A percentile compares a stretch with the other conserved stretches of the same genome.
phyloP scores from a whole-genome alignment of 1,284 basidiomycete species.

The Pyrrhoderma lamaoense region DNA sequence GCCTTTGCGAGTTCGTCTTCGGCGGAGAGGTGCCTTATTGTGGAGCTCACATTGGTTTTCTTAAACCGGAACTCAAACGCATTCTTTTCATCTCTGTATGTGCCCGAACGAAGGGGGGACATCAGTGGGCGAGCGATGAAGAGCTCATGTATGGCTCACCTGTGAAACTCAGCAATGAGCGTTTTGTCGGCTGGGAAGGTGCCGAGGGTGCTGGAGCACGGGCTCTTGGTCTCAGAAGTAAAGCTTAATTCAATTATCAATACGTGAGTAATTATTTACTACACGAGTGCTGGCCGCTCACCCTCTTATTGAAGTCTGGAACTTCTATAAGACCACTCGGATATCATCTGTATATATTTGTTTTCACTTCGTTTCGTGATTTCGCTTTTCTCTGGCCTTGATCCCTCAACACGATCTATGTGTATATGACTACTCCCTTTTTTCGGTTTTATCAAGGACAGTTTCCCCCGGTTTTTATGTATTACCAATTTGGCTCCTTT shows the following conservation, averaged over 20 bases:
- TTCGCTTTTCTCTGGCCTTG: too few relatives aligned
- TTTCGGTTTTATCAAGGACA: too few relatives aligned
- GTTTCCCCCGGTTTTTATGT: too few relatives aligned
- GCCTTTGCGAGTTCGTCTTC: constrained; percentile 25
- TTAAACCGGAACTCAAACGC: constrained; percentile 86
- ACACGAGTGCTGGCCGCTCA: too few relatives aligned
- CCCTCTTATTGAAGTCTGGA: too few relatives aligned
- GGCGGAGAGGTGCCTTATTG: constrained; percentile 68
- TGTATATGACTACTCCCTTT: too few relatives aligned
- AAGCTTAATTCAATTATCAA: not conserved
- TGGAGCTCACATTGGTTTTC: constrained; percentile 99
- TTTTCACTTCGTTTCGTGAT: too few relatives aligned
- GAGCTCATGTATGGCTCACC: constrained; percentile 30
- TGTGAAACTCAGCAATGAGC: constrained; percentile 35
- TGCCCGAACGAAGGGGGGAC: constrained; percentile 70
- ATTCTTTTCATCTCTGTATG: constrained; percentile 91
- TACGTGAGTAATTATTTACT: not conserved
- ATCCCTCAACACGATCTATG: too few relatives aligned
- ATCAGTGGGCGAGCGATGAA: constrained; percentile 45
- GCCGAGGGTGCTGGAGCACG: constrained; percentile 64
- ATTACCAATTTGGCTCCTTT: too few relatives aligned
- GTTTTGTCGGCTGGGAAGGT: constrained; percentile 74
- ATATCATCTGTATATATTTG: too few relatives aligned
- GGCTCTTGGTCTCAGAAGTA: constrained; percentile 50
- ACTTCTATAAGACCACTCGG: too few relatives aligned